phyloP scores from a whole-genome alignment of 1,139 yeast species.

The Scheffersomyces stambukii region DNA sequence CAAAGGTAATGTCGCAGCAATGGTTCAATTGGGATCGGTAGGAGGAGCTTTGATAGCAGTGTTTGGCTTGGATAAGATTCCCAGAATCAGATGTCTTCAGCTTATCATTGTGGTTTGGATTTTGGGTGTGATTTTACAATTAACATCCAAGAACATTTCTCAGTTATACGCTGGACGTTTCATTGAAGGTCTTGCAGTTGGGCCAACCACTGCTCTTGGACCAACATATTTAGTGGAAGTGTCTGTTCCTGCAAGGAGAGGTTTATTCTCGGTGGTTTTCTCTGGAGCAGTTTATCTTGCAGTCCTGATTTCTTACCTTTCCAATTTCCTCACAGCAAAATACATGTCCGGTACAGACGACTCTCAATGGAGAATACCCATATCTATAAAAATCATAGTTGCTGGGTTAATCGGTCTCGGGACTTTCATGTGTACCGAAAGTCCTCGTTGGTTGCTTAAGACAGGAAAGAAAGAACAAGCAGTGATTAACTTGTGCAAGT shows the following conservation, averaged over 20 bases:
- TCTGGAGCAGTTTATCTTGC: constrained; percentile 50
- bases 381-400: constrained; percentile 30
- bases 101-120: constrained; percentile 36
- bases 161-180: constrained; percentile 49
- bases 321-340: constrained; percentile 33
- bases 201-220: constrained; percentile 50
- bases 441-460: constrained; percentile 40
- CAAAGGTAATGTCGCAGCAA: neutral
- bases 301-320: constrained; percentile 43
- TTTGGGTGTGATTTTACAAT: constrained; percentile 39
- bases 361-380: constrained; percentile 28
- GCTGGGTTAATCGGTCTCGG: constrained; percentile 28
- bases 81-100: neutral
- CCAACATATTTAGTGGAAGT: constrained; percentile 48
- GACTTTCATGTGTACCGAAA: constrained; percentile 20
- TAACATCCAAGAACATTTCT: constrained; percentile 34
- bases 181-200: constrained; percentile 46
- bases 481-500: constrained; percentile 27
- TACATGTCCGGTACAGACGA: constrained; percentile 19
- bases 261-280: constrained; percentile 40
- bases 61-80: neutral
- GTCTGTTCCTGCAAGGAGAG: constrained; percentile 20
- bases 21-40: neutral
- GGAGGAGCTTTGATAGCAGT: neutral
- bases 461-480: constrained; percentile 26